These are phyloP conservation scores for Helicostylum pulchrum DNA, from an alignment of 192 early-diverging fungal species.

Conservation along the genomic window DNA sequence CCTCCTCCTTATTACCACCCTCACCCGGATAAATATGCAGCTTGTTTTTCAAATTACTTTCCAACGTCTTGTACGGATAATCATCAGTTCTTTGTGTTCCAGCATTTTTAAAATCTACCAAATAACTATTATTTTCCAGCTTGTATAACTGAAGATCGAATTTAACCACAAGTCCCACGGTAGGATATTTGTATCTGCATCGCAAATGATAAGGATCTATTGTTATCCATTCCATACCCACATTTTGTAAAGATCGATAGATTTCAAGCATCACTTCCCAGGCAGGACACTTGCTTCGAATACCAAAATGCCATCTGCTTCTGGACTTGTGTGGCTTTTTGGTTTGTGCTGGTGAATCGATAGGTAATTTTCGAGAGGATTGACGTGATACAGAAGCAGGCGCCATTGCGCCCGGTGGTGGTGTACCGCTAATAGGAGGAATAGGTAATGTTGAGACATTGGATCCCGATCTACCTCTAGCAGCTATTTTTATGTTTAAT, in stretches of 20 bases:
- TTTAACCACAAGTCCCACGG: constrained; percentile 61
- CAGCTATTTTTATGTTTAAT: not conserved
- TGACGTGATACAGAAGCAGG: constrained; percentile 22
- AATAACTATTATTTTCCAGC: constrained; percentile 85
- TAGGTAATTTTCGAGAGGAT: constrained; percentile 22
- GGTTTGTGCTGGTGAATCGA: constrained; percentile 11
- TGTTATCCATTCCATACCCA: constrained; percentile 91
- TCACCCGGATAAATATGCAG: not conserved
- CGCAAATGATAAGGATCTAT: constrained; percentile 86
- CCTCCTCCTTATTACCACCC: not conserved
- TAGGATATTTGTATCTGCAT: constrained; percentile 59
- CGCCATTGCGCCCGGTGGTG: constrained; percentile 27
- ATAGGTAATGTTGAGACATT: constrained; percentile 14
- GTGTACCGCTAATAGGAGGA: constrained; percentile 21
- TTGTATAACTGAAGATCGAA: constrained; percentile 94
- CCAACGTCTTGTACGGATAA: too few relatives aligned
- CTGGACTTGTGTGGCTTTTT: constrained; percentile 44
- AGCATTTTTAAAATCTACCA: constrained; percentile 95
- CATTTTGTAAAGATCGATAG: constrained; percentile 85
- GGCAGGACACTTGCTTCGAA: constrained; percentile 86
- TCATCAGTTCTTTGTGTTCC: constrained; percentile 22
- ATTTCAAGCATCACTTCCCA: constrained; percentile 97
- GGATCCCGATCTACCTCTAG: constrained; percentile 6
- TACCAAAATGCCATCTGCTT: constrained; percentile 98
- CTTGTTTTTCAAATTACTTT: not conserved